Conservation (phyloP, 2,329 filamentous ascomycete genomes). For the Ceratocystis harringtonii region DNA sequence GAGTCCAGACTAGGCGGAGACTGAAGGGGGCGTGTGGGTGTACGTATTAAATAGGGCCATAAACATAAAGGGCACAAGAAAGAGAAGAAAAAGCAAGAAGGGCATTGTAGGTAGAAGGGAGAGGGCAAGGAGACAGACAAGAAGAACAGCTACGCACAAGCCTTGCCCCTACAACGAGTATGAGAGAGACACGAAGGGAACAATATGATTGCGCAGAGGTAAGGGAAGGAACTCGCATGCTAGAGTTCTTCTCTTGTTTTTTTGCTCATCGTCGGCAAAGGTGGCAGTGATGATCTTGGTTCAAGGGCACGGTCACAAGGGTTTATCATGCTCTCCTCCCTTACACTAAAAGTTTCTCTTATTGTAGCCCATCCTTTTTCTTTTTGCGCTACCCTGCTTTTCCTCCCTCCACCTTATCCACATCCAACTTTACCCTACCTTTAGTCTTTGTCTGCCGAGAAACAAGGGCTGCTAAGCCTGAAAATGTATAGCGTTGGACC, state of each 20-base stretch:
- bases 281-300: conserved; percentile 4
- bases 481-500: background rate
- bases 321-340: background rate
- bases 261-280: background rate
- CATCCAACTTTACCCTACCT: background rate
- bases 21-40: background rate
- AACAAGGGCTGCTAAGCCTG: background rate
- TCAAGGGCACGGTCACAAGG: conserved; percentile 3
- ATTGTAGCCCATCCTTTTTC: background rate
- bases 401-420: background rate
- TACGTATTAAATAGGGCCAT: background rate
- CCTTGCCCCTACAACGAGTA: too few species aligned
- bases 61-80: too few species aligned
- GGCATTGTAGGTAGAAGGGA: too few species aligned
- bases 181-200: background rate
- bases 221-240: background rate
- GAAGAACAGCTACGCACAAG: too few species aligned
- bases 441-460: background rate
- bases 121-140: too few species aligned
- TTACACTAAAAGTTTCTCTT: background rate
- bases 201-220: background rate
- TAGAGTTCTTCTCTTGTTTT: background rate
- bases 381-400: background rate
- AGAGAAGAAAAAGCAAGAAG: too few species aligned
- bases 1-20: background rate